phyloP scores from a whole-genome alignment of 805 yeast genomes.

The Lachancea meyersii region DNA sequence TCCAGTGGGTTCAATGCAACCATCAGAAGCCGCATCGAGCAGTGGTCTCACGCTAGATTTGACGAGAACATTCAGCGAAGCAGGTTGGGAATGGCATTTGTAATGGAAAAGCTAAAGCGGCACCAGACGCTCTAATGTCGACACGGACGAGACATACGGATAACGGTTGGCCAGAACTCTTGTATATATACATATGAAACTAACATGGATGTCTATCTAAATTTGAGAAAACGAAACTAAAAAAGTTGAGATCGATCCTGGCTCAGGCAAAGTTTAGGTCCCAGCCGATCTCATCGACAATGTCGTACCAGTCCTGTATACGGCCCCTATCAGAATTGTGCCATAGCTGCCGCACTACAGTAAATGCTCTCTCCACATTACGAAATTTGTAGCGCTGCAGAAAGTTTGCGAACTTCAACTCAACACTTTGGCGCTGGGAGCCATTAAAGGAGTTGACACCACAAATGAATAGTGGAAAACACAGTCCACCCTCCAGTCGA shows the following conservation, averaged over 20 bases:
- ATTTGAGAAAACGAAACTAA: background rate
- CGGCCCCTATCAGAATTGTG: slow-evolving; percentile 29
- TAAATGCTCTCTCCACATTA: slow-evolving; percentile 44
- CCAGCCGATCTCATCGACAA: slow-evolving; percentile 66
- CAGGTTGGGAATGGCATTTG: slow-evolving; percentile 67
- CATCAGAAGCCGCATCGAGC: slow-evolving; percentile 67
- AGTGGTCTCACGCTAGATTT: slow-evolving; percentile 71
- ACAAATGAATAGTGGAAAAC: slow-evolving; percentile 73
- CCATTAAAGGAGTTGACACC: slow-evolving; percentile 58
- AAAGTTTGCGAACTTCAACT: slow-evolving; percentile 46
- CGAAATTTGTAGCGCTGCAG: slow-evolving; percentile 62
- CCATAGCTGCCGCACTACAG: slow-evolving; percentile 39
- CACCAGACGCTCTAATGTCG: background rate
- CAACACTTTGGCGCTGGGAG: slow-evolving; percentile 49
- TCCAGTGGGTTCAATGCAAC: slow-evolving; percentile 55
- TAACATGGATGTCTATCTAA: background rate
- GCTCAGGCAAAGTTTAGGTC: slow-evolving; percentile 67
- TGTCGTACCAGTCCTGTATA: slow-evolving; percentile 56
- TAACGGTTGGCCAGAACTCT: too few relatives aligned
- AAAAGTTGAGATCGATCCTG: too few relatives aligned
- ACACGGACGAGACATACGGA: too few relatives aligned
- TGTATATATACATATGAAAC: background rate
- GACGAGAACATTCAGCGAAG: slow-evolving; percentile 60
- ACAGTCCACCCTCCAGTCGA: slow-evolving; percentile 61
- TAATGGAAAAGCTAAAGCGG: slow-evolving; percentile 59